Evolutionary conservation across 352 stramenopile species (phyloP), one percentile per base, ranked within the genome.

Genomic region (Globisporangium splendens): DNA sequence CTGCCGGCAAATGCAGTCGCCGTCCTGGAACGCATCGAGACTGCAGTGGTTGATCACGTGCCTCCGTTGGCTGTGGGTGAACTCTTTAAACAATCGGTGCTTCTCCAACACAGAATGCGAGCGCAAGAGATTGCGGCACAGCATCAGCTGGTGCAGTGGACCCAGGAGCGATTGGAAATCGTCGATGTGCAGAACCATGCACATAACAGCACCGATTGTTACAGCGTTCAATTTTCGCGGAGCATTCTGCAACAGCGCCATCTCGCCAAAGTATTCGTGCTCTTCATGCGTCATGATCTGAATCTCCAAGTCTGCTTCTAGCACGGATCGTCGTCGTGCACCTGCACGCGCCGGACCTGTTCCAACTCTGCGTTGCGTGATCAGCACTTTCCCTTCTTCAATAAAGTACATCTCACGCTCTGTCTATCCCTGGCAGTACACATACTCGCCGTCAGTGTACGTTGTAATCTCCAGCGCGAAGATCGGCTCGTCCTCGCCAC

Each of bases 361-460:
- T 18, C 41, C 54, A 5, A 41, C 46, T 28, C 62, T 60, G 11
- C 75, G 75, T 50, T 88, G 81, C 17, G 80, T 88, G 59, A 91
- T 80, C 41, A 83, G 64, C 38, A 93, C 78, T 33, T 77, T 77
- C 10, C 83, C 83, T 56, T 85, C 72, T 41, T 91, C 79, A 44
- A 93, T 82, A 56, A 93, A 87, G 60, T 73, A 79, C 7, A 91
- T 31, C 18, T 84, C 78, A n/a, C 68, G 66, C 20, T 85, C 79
- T 1, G 52, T 11, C 11, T 89, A 69, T 14, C 79, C 83, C 59
- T 93, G 77, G 14, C 43, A 69, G 50, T 79, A 86, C 61, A 93
- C 80, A 66, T 85, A 84, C 33, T 89, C 81, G 21, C 73, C 76
- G 46, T 87, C 76, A 1, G n/a, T 44, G 52, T 72, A 89, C 10